These are phyloP conservation scores for Hydnomerulius pinastri DNA, from an alignment of 768 basidiomycete genomes.

Conservation along the genomic window DNA sequence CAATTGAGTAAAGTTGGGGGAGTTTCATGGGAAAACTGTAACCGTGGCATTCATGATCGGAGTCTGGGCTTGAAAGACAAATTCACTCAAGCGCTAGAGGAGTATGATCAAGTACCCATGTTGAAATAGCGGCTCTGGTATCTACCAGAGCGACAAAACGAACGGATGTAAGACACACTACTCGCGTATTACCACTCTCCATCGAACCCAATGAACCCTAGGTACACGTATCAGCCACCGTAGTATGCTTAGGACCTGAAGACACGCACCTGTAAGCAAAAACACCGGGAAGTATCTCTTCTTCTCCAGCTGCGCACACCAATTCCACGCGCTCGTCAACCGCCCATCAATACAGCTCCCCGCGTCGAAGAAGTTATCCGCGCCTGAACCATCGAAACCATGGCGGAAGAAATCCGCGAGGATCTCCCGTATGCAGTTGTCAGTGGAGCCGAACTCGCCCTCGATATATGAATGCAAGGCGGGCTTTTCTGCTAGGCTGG, in stretches of 20 bases:
- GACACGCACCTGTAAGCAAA: slow-evolving; percentile 63
- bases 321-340: slow-evolving; percentile 90
- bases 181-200: slow-evolving; percentile 68
- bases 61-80: too few relatives aligned
- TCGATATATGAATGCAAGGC: slow-evolving; percentile 77
- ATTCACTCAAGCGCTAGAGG: too few relatives aligned
- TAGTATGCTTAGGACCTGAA: not conserved
- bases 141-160: too few relatives aligned
- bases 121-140: not conserved
- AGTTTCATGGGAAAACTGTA: too few relatives aligned
- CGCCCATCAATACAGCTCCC: slow-evolving; percentile 85
- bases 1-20: too few relatives aligned
- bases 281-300: slow-evolving; percentile 83
- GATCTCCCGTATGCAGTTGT: slow-evolving; percentile 69
- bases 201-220: slow-evolving; percentile 84
- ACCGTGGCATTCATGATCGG: too few relatives aligned
- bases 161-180: not conserved
- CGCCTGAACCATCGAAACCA: slow-evolving; percentile 89
- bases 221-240: slow-evolving; percentile 2
- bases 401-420: slow-evolving; percentile 85
- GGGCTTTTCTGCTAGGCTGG: slow-evolving; percentile 63
- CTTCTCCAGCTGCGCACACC: slow-evolving; percentile 85
- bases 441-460: slow-evolving; percentile 77
- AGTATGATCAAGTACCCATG: too few relatives aligned
- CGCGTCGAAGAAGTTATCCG: slow-evolving; percentile 88